Conservation (phyloP, 2,329 filamentous ascomycete species). For the Sclerotinia glacialis region DNA sequence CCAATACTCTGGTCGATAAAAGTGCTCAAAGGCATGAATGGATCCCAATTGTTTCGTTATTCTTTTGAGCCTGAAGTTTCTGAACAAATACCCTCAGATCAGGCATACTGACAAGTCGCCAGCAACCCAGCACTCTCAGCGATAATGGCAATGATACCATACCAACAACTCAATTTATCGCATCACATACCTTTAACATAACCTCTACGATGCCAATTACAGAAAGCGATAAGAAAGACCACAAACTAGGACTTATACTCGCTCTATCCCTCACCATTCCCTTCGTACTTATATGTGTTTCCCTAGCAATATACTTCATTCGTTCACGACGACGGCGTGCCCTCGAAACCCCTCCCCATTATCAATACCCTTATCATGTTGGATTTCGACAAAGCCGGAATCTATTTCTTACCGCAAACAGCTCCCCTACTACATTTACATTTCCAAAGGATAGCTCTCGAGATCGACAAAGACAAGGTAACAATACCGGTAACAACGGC, state of each 20-base stretch:
- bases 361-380: slow-evolving; percentile 20
- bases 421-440: not conserved
- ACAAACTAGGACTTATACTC: slow-evolving; percentile 18
- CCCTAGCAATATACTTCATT: slow-evolving; percentile 15
- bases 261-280: slow-evolving; percentile 17
- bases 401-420: not conserved
- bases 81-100: not conserved
- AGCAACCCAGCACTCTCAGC: slow-evolving; percentile 11
- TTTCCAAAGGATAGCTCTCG: not conserved
- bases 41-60: not conserved
- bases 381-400: slow-evolving; percentile 4
- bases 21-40: not conserved
- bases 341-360: not conserved
- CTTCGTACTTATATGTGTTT: slow-evolving; percentile 14
- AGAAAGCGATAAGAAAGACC: slow-evolving; percentile 8
- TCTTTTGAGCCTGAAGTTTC: not conserved
- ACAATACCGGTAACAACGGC: not conserved
- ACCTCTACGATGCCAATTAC: not conserved
- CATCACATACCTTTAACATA: slow-evolving; percentile 15
- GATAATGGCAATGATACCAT: slow-evolving; percentile 8
- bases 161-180: not conserved
- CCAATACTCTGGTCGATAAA: not conserved
- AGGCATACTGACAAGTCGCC: not conserved
- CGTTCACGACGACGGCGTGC: slow-evolving; percentile 3
- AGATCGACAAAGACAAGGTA: not conserved